phyloP scores from a whole-genome alignment of 2,329 filamentous ascomycete genomes.

The Lithohypha guttulata region DNA sequence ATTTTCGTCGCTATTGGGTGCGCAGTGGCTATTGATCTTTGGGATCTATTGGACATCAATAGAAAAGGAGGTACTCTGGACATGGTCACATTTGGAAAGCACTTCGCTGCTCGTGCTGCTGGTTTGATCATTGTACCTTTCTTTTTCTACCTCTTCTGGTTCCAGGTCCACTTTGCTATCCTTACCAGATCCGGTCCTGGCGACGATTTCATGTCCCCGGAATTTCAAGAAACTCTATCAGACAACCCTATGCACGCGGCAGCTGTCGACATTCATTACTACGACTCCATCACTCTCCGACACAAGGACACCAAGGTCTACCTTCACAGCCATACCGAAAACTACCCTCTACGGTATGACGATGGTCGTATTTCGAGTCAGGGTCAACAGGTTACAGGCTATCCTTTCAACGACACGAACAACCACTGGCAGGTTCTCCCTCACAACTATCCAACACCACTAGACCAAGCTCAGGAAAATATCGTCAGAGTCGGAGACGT shows the following conservation, averaged over 20 bases:
- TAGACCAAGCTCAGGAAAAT: slow-evolving; percentile 48
- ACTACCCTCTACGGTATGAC: slow-evolving; percentile 88
- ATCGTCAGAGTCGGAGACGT: slow-evolving; percentile 73
- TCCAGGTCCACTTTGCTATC: slow-evolving; percentile 96
- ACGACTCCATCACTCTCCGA: slow-evolving; percentile 72
- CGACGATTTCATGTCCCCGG: slow-evolving; percentile 97
- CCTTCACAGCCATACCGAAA: slow-evolving; percentile 83
- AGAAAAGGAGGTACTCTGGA: slow-evolving; percentile 69
- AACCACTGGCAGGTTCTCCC: slow-evolving; percentile 96
- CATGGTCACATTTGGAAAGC: slow-evolving; percentile 71
- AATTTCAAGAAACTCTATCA: slow-evolving; percentile 92
- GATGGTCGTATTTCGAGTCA: slow-evolving; percentile 96
- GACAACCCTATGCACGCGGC: slow-evolving; percentile 90
- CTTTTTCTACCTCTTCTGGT: slow-evolving; percentile 98
- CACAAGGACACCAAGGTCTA: slow-evolving; percentile 98
- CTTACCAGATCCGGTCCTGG: slow-evolving; percentile 80
- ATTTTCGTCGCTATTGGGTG: slow-evolving; percentile 95
- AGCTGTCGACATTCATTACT: slow-evolving; percentile 77
- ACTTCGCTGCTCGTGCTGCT: slow-evolving; percentile 77
- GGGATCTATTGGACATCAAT: slow-evolving; percentile 86
- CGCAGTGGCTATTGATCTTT: slow-evolving; percentile 86
- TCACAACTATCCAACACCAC: slow-evolving; percentile 35
- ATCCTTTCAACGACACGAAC: slow-evolving; percentile 97
- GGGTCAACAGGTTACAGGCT: slow-evolving; percentile 94
- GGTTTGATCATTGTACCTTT: slow-evolving; percentile 86